phyloP scores from a whole-genome alignment of 2,329 filamentous ascomycete genomes.

The Aspergillus thermomutatus region DNA sequence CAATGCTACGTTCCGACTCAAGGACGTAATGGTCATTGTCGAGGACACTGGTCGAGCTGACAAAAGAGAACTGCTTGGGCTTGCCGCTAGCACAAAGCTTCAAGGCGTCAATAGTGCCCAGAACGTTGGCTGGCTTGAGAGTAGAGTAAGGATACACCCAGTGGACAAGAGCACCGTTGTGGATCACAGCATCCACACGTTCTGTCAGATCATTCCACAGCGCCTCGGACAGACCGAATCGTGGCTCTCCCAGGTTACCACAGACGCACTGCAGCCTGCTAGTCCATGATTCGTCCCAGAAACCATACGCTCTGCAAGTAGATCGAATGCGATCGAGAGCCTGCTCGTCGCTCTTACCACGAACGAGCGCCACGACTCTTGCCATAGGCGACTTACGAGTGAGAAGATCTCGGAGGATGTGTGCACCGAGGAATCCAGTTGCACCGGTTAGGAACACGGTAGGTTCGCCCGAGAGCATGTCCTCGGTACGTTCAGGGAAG shows the following conservation, averaged over 20 bases:
- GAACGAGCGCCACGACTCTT: conserved; percentile 72
- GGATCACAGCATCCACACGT: conserved; percentile 68
- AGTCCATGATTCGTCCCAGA: conserved; percentile 68
- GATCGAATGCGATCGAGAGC: conserved; percentile 63
- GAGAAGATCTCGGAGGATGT: conserved; percentile 72
- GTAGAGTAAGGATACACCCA: conserved; percentile 78
- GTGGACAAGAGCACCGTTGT: conserved; percentile 77
- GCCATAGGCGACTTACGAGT: conserved; percentile 53
- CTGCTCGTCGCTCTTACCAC: conserved; percentile 59
- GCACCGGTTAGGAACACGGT: conserved; percentile 83
- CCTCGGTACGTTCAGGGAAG: conserved; percentile 35
- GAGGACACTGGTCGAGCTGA: conserved; percentile 77
- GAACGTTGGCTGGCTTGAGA: conserved; percentile 71
- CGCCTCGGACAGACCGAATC: conserved; percentile 66
- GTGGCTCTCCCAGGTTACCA: conserved; percentile 70
- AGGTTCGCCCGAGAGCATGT: conserved; percentile 34
- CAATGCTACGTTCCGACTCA: conserved; percentile 62
- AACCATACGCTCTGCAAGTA: conserved; percentile 70
- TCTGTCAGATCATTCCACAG: conserved; percentile 64
- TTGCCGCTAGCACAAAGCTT: conserved; percentile 72
- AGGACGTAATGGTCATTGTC: conserved; percentile 79
- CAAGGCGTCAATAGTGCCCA: conserved; percentile 74
- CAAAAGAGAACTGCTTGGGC: conserved; percentile 75
- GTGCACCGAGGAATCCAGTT: conserved; percentile 84
- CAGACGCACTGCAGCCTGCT: conserved; percentile 63